Conservation (phyloP, 2,329 filamentous ascomycete species). For the Aspergillus felis region DNA sequence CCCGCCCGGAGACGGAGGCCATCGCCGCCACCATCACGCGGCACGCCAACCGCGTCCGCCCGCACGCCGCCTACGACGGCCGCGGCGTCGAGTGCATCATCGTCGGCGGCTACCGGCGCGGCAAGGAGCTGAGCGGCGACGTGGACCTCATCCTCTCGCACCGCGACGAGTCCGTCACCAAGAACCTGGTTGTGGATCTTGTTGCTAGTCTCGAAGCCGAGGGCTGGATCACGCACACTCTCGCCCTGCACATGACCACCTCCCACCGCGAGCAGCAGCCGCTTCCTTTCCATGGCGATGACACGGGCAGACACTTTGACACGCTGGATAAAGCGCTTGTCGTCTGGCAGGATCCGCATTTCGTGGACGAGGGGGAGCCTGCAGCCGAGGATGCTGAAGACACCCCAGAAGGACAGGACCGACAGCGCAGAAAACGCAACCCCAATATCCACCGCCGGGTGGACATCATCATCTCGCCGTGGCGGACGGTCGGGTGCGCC, state of each 20-base stretch:
- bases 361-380: conserved; percentile 33
- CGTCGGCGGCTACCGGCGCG: conserved; percentile 77
- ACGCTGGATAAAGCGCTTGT: conserved; percentile 87
- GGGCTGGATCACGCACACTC: conserved; percentile 74
- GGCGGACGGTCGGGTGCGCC: conserved; percentile 84
- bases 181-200: conserved; percentile 67
- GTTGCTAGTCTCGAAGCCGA: conserved; percentile 65
- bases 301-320: conserved; percentile 62
- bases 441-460: conserved; percentile 76
- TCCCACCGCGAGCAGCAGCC: conserved; percentile 69
- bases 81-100: conserved; percentile 58
- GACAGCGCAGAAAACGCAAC: conserved; percentile 47
- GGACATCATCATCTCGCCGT: conserved; percentile 86
- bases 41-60: conserved; percentile 62
- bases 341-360: conserved; percentile 75
- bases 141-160: conserved; percentile 85
- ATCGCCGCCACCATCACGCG: conserved; percentile 62
- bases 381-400: conserved; percentile 1
- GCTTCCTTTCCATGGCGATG: conserved; percentile 49
- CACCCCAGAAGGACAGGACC: conserved; percentile 5
- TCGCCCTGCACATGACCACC: conserved; percentile 65
- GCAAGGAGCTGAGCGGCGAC: conserved; percentile 70
- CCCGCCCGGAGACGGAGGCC: conserved; percentile 66
- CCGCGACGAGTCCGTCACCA: conserved; percentile 64
- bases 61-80: conserved; percentile 37